phyloP scores from a whole-genome alignment of 2,329 filamentous ascomycete genomes.

The Diaporthe amygdali region DNA sequence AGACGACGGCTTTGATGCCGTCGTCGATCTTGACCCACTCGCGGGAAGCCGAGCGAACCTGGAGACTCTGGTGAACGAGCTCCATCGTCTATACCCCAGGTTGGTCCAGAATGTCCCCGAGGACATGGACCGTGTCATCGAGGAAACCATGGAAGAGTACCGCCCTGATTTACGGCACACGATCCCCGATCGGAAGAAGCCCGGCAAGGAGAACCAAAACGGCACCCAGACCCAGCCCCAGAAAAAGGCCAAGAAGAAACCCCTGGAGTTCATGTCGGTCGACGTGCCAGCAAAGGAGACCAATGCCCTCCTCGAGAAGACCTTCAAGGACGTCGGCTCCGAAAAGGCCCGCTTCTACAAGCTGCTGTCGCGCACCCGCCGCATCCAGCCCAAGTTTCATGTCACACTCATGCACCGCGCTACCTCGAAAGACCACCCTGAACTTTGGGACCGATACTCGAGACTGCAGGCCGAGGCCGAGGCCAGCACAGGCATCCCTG shows the following conservation, averaged over 20 bases:
- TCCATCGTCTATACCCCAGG: slow-evolving; percentile 80
- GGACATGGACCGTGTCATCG: slow-evolving; percentile 81
- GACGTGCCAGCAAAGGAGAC: slow-evolving; percentile 49
- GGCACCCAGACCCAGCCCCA: slow-evolving; percentile 37
- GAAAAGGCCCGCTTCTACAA: slow-evolving; percentile 73
- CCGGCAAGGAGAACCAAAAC: slow-evolving; percentile 43
- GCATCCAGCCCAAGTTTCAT: slow-evolving; percentile 87
- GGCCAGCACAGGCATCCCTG: slow-evolving; percentile 40
- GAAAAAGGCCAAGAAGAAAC: slow-evolving; percentile 49
- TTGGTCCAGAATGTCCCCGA: slow-evolving; percentile 76
- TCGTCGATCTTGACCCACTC: slow-evolving; percentile 84
- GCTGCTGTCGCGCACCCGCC: slow-evolving; percentile 73
- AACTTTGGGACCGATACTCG: slow-evolving; percentile 77
- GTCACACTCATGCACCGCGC: slow-evolving; percentile 91
- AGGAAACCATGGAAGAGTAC: slow-evolving; percentile 77
- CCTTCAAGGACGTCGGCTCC: slow-evolving; percentile 64
- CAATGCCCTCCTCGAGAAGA: slow-evolving; percentile 65
- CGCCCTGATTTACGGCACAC: slow-evolving; percentile 77
- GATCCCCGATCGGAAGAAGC: slow-evolving; percentile 65
- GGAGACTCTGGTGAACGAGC: slow-evolving; percentile 73
- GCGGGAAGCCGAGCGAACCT: slow-evolving; percentile 84
- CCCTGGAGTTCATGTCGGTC: slow-evolving; percentile 63
- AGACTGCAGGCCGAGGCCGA: slow-evolving; percentile 58
- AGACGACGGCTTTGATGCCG: slow-evolving; percentile 80
- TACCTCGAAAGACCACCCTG: slow-evolving; percentile 61